Evolutionary conservation across 371 early-diverging fungal species (phyloP).

Genomic region (Entomophthora muscae): DNA sequence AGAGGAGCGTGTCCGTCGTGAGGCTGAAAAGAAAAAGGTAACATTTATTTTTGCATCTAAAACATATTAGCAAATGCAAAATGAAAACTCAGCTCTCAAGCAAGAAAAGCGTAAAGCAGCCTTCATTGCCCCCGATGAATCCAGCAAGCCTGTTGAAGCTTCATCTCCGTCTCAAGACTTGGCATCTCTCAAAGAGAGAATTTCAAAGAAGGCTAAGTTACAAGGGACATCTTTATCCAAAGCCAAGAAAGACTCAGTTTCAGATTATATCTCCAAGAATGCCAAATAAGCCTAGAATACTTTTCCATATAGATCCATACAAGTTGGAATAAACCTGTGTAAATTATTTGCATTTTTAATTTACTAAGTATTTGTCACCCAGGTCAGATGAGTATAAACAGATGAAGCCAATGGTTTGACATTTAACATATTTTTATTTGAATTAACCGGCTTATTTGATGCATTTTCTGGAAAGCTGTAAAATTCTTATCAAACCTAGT

Average conservation of each 20-base stretch:
- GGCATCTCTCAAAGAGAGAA: neutral
- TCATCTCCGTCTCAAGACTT: neutral
- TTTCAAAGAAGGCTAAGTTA: neutral
- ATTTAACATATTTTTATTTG: too few relatives aligned
- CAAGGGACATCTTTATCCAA: neutral
- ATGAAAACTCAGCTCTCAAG: constrained; percentile 32
- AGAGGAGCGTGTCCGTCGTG: constrained; percentile 31
- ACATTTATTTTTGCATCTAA: neutral
- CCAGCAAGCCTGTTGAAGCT: constrained; percentile 9
- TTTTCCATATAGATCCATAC: too few relatives aligned
- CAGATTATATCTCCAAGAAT: constrained; percentile 2
- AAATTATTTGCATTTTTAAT: too few relatives aligned
- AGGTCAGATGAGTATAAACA: too few relatives aligned
- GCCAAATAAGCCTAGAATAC: too few relatives aligned
- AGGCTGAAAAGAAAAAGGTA: constrained; percentile 42
- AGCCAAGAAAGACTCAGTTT: neutral
- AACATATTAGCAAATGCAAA: constrained; percentile 26
- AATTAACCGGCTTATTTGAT: too few relatives aligned
- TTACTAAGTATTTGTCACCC: too few relatives aligned
- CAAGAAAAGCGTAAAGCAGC: constrained; percentile 43
- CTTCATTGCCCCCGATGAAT: constrained; percentile 58
- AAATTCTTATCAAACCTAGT: too few relatives aligned
- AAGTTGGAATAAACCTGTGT: too few relatives aligned
- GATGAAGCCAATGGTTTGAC: too few relatives aligned
- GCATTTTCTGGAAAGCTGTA: too few relatives aligned